These are phyloP conservation scores for Danielia oregonensis DNA, from an alignment of 805 yeast genomes.

Conservation along the genomic window DNA sequence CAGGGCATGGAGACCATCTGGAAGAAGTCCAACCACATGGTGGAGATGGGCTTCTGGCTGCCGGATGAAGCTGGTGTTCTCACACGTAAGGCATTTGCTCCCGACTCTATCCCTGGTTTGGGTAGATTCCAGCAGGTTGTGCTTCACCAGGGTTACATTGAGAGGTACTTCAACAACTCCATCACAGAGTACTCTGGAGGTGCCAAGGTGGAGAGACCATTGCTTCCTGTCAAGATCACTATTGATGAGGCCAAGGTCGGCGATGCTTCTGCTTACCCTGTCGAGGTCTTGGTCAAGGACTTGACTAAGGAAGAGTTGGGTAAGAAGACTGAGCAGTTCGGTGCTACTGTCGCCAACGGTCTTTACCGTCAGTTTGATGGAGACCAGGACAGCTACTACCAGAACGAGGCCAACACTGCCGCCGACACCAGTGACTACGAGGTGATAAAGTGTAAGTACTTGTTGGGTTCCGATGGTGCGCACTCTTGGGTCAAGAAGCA, in stretches of 20 bases:
- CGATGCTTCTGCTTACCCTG: constrained; percentile 11
- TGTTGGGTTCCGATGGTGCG: constrained; percentile 20
- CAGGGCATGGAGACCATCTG: constrained; percentile 17
- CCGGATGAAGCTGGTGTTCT: constrained; percentile 22
- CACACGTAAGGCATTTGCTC: constrained; percentile 19
- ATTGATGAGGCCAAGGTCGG: constrained; percentile 12
- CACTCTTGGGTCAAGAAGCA: constrained; percentile 31
- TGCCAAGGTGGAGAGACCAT: constrained; percentile 16
- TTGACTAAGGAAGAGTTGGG: constrained; percentile 10
- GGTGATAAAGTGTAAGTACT: constrained; percentile 26
- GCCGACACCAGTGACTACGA: constrained; percentile 9
- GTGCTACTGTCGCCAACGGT: constrained; percentile 21
- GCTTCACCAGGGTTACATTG: constrained; percentile 29
- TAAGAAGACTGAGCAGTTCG: constrained; percentile 11
- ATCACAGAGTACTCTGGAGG: constrained; percentile 17
- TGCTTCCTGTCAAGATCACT: constrained; percentile 12
- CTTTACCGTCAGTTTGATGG: constrained; percentile 24
- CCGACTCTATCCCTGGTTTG: constrained; percentile 25
- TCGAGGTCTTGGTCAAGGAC: constrained; percentile 14
- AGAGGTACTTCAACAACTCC: constrained; percentile 21
- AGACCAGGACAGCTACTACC: constrained; percentile 15
- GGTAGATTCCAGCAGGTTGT: constrained; percentile 26
- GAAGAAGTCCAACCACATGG: constrained; percentile 23
- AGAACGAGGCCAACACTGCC: constrained; percentile 3
- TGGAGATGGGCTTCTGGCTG: constrained; percentile 29